Conservation (phyloP, 1,139 yeast genomes). For the Kodamaea sp. region DNA sequence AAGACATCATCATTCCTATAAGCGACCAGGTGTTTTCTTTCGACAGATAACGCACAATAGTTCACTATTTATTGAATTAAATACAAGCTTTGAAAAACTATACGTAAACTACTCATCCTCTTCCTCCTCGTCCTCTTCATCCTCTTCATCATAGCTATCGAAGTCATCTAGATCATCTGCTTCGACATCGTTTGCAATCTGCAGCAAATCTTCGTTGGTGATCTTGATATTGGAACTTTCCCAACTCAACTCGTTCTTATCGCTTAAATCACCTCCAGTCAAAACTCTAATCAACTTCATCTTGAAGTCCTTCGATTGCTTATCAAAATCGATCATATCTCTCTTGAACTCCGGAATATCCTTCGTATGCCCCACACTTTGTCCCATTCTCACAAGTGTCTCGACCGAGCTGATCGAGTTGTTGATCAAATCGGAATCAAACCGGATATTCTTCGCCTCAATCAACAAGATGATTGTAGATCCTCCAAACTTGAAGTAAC, state of each 20-base stretch:
- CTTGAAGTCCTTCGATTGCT: constrained; percentile 51
- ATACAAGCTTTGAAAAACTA: too few species aligned
- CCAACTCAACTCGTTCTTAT: constrained; percentile 38
- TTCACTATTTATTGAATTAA: too few species aligned
- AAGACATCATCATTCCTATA: constrained; percentile 35
- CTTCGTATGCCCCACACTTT: constrained; percentile 81
- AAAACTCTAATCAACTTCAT: constrained; percentile 59
- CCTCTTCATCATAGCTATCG: constrained; percentile 7
- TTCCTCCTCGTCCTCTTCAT: constrained; percentile 6
- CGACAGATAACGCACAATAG: too few species aligned
- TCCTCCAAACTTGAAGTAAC: constrained; percentile 95
- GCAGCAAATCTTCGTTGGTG: constrained; percentile 22
- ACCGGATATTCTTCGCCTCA: constrained; percentile 36
- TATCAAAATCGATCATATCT: constrained; percentile 44
- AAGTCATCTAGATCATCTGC: constrained; percentile 18
- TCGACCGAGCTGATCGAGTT: constrained; percentile 75
- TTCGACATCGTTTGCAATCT: constrained; percentile 14
- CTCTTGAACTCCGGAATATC: constrained; percentile 52
- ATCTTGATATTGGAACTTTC: constrained; percentile 33
- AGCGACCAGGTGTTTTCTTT: constrained; percentile 6
- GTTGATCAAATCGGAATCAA: constrained; percentile 72
- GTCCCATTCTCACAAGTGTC: constrained; percentile 85
- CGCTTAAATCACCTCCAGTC: constrained; percentile 53
- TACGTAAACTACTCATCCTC: too few species aligned
- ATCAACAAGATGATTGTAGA: constrained; percentile 72